These are phyloP conservation scores for Alternaria ventricosa DNA, from an alignment of 2,329 filamentous ascomycete species.

Conservation along the genomic window DNA sequence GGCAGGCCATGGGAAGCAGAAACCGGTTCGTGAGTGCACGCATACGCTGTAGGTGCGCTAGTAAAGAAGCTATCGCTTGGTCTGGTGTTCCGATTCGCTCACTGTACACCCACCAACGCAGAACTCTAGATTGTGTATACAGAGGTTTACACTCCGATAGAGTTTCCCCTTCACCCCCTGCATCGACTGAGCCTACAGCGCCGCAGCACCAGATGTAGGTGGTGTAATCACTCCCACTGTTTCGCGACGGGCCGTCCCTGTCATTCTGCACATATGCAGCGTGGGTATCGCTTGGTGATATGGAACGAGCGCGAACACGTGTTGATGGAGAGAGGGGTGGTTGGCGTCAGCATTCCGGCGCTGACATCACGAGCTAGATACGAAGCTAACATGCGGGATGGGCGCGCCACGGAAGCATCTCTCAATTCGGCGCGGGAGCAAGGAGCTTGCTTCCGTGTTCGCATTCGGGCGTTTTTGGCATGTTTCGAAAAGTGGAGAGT, in stretches of 20 bases:
- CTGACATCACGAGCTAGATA: not conserved
- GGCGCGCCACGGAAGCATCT: not conserved
- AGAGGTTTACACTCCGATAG: not conserved
- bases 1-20: not conserved
- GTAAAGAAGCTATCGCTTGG: not conserved
- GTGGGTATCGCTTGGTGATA: not conserved
- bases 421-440: not conserved
- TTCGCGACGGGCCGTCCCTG: conserved; percentile 3
- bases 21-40: not conserved
- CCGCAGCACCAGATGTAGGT: not conserved
- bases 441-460: not conserved
- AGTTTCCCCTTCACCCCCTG: not conserved
- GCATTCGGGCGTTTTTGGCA: not conserved
- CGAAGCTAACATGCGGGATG: not conserved
- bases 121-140: not conserved
- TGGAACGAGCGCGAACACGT: not conserved
- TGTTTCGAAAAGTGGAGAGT: not conserved
- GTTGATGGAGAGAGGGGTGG: not conserved
- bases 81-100: not conserved
- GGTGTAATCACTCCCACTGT: not conserved
- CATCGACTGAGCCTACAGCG: not conserved
- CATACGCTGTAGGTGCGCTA: not conserved
- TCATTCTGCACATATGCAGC: not conserved
- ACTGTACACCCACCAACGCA: not conserved
- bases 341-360: not conserved